Base-by-base conservation (phyloP, 768 basidiomycete genomes). In the Dendrothele bispora region DNA sequence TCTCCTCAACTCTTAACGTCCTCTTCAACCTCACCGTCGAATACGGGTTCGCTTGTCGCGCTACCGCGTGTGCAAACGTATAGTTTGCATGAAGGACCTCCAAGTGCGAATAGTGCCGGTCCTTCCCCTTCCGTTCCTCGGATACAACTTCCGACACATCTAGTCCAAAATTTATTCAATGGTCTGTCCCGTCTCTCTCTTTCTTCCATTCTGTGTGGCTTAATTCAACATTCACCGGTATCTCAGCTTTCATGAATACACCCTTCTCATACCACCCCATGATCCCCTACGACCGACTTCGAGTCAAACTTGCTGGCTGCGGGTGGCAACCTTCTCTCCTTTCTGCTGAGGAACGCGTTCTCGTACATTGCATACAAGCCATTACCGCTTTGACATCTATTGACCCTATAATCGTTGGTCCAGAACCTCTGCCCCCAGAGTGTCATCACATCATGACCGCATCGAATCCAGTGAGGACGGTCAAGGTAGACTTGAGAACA, bases 331-430 rank as follows among this genome's bases (percentile, higher is more conserved):
- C 50, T 21, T 43, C 29, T 21, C 39, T 43, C 14, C 52, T 54
- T 3, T 24, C 24, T 14, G 48, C 52, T 5, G 39, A 43, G 5
- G 44, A 49, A 8, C 37, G 48, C 3, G 52, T 47, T 20, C 49
- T 54, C 15, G 52, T 39, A 17, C 39, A 54, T 24, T 54, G 52
- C 43, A 46, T 49, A 20, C 28, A 39, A n/a, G 52, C 52, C 14
- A 21, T 42, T 17, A 17, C 49, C 36, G 36, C 52, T 30, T 29
- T 30, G 22, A 42, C 46, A 10, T 30, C 52, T 8, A 34, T 45
- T 27, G 45, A 46, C 25, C 38, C 49, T 7, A 21, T 6, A 22
- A 29, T 54, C 22, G 37, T 54, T n/a, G 49, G 44, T 18, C 35
- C 29, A 17, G 43, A 39, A 7, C 40, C n/a, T n/a, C n/a, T n/a